phyloP scores from a whole-genome alignment of 1,139 yeast species.

The Kluyveromyces marxianus region DNA sequence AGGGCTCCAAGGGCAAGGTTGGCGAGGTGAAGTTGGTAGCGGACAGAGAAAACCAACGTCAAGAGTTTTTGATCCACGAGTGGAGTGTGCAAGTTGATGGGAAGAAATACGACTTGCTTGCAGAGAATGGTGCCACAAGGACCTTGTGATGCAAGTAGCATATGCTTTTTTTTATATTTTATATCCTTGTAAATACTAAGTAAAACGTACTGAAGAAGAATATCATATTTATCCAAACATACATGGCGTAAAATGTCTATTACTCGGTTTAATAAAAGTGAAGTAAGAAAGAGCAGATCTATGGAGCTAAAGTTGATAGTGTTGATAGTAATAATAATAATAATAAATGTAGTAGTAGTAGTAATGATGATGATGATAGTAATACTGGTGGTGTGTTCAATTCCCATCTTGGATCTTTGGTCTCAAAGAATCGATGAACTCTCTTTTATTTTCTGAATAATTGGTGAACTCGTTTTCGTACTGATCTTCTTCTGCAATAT shows the following conservation, averaged over 20 bases:
- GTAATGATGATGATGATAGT: too few species aligned
- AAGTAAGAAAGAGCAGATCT: too few species aligned
- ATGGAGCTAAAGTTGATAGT: too few species aligned
- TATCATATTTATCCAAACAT: background rate
- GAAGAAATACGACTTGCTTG: constrained; percentile 42
- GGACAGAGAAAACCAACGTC: constrained; percentile 45
- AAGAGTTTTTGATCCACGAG: constrained; percentile 53
- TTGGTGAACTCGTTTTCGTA: constrained; percentile 37
- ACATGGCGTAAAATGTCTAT: background rate
- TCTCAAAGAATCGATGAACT: constrained; percentile 33
- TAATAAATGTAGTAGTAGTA: too few species aligned
- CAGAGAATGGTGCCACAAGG: constrained; percentile 33
- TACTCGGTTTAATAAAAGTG: background rate
- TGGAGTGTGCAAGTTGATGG: constrained; percentile 48
- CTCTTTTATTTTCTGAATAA: constrained; percentile 33
- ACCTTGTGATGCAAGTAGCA: background rate
- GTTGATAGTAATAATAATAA: too few species aligned
- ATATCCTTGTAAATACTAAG: constrained; percentile 6
- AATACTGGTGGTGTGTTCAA: too few species aligned
- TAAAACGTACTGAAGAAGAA: background rate
- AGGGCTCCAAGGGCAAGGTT: constrained; percentile 47
- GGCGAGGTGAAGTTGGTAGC: constrained; percentile 55
- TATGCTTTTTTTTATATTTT: background rate
- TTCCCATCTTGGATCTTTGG: constrained; percentile 20
- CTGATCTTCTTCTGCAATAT: constrained; percentile 36